Conservation (phyloP, 139 green algal species). For the Volvox reticuliferus region DNA sequence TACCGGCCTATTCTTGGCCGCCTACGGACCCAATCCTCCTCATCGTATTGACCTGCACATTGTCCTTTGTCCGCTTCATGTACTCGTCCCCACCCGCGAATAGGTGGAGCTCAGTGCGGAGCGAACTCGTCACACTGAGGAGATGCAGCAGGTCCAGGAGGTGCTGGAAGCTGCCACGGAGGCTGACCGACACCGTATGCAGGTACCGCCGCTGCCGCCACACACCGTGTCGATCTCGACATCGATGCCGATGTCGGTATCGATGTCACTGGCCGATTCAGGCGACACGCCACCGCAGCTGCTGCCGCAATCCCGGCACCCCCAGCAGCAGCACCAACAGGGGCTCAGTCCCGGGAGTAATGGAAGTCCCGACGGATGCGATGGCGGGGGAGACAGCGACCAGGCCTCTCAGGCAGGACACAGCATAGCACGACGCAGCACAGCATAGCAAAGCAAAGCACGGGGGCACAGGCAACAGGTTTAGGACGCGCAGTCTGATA, state of each 20-base stretch:
- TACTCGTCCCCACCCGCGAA: too few species aligned
- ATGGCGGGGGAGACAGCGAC: not conserved
- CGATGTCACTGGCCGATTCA: not conserved
- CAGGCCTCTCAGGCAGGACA: not conserved
- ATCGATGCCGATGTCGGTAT: not conserved
- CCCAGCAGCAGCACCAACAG: not conserved
- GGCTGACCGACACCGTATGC: not conserved
- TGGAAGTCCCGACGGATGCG: not conserved
- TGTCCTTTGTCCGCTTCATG: too few species aligned
- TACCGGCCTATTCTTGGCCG: too few species aligned
- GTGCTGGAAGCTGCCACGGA: conserved; percentile 24
- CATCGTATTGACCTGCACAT: too few species aligned
- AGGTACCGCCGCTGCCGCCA: conserved; percentile 26
- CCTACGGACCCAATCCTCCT: too few species aligned
- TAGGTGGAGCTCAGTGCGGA: conserved; percentile 34
- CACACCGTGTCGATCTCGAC: not conserved
- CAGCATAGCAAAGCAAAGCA: too few species aligned
- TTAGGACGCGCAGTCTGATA: too few species aligned
- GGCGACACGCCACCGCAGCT: not conserved
- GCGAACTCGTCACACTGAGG: conserved; percentile 23
- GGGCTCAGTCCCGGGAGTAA: too few species aligned
- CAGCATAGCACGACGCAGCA: not conserved
- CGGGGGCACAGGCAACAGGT: too few species aligned
- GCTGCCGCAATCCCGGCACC: not conserved
- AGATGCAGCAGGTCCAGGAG: conserved; percentile 11